Percentiles rank a stretch among this genome's conserved stretches.
Conservation (phyloP, 768 basidiomycete genomes). For the Nidularia pulvinata region DNA sequence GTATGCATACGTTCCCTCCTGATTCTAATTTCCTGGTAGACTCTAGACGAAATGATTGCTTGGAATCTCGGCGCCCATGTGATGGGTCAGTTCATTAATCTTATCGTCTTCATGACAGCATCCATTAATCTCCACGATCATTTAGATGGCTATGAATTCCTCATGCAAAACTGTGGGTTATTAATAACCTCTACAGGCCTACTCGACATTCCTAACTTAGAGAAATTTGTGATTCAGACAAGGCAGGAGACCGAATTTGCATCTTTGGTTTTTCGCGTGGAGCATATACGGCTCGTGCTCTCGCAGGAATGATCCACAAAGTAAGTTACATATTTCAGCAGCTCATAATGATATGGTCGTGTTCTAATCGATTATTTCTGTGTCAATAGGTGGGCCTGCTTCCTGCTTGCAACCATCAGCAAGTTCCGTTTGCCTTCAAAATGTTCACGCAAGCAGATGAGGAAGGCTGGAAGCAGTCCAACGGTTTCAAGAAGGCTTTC, state of each 20-base stretch:
- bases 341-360: background rate
- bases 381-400: conserved; percentile 32
- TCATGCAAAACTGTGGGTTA: conserved; percentile 55
- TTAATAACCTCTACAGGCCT: background rate
- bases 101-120: background rate
- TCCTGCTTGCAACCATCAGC: conserved; percentile 46
- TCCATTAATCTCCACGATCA: background rate
- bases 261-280: conserved; percentile 70
- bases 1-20: background rate
- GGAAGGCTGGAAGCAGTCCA: conserved; percentile 44
- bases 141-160: conserved; percentile 53
- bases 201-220: background rate
- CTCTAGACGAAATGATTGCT: conserved; percentile 48
- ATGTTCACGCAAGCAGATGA: conserved; percentile 57
- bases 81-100: conserved; percentile 28
- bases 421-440: conserved; percentile 64
- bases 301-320: conserved; percentile 54
- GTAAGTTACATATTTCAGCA: conserved; percentile 2
- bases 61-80: conserved; percentile 49
- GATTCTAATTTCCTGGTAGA: conserved; percentile 19
- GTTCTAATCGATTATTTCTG: background rate
- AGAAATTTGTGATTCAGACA: conserved; percentile 24
- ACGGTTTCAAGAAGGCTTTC: conserved; percentile 57
- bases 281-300: conserved; percentile 58
- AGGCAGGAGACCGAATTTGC: conserved; percentile 55